Evolutionary conservation across 306 rosid genomes (phyloP), one percentile per base, ranked within the genome.

Genomic region (Rosa multiflora): DNA sequence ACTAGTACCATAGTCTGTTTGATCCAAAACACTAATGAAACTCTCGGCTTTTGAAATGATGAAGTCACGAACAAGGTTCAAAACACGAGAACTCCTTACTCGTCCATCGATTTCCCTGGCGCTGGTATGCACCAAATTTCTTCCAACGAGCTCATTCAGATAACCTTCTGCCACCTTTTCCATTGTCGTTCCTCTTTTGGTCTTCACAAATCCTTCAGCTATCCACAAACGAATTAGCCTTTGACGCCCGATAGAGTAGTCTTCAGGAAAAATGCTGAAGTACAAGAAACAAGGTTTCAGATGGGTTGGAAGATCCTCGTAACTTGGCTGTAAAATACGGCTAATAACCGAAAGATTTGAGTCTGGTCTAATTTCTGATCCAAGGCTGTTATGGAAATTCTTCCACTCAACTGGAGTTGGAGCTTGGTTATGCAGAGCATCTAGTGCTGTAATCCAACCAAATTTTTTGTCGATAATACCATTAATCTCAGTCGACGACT

Each of bases 211-310:
- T 18, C 77, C 77, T 53, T 53, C 67, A 39, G 51, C 67, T 3
- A 53, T 3, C 77, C 77, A 55, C 51, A 73, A 37, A 17, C 77
- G 67, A 77, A 77, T 67, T 35, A 77, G 49, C 32, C 67, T 77
- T 37, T 68, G 52, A 6, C 74, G 67, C 11, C 43, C 7, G 13
- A 77, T 53, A 12, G 77, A 39, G 77, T 11, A 20, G 66, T 73
- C 51, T 39, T 39, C 67, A 2, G 77, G 77, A 55, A 73, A 37
- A 1, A 73, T 20, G 67, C n/a, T 0, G 6, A 73, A 73, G 77
- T 55, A 55, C 35, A 73, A 18, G 77, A 73, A 73, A 15, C 77
- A 53, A 35, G 26, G 6, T 39, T 73, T 73, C 12, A 53, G 76
- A 53, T 73, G 9, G 76, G 39, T 15, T 11, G 66, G 66, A 39